Percentiles rank a stretch among this genome's conserved stretches.
Evolutionary conservation across 352 stramenopile genomes (phyloP).

Genomic region (Globisporangium solare): DNA sequence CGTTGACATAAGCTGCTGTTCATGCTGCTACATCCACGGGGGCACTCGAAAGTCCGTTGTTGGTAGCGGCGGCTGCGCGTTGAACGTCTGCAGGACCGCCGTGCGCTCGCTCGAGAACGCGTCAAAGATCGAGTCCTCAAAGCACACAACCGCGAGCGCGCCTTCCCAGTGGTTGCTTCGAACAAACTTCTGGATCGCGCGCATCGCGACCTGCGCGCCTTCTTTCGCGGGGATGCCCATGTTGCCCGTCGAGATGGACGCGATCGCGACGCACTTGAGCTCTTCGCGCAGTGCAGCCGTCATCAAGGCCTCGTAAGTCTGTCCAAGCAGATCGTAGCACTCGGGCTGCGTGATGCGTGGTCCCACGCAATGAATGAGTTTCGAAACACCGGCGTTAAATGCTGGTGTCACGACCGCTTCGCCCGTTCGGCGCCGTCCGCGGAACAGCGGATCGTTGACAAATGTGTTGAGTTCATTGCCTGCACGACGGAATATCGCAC

Average conservation of each 20-base stretch:
- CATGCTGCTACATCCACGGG: neutral
- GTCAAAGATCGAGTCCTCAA: slow-evolving; percentile 32
- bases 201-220: slow-evolving; percentile 18
- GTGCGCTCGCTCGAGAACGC: slow-evolving; percentile 25
- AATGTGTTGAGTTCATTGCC: slow-evolving; percentile 23
- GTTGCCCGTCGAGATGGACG: slow-evolving; percentile 67
- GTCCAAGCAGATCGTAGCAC: slow-evolving; percentile 31
- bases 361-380: slow-evolving; percentile 56
- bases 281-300: slow-evolving; percentile 30
- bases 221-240: slow-evolving; percentile 28
- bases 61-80: slow-evolving; percentile 21
- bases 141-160: slow-evolving; percentile 47
- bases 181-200: slow-evolving; percentile 31
- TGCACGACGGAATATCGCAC: slow-evolving; percentile 40
- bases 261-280: slow-evolving; percentile 43
- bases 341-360: slow-evolving; percentile 28
- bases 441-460: slow-evolving; percentile 32
- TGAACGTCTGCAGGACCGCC: slow-evolving; percentile 28
- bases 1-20: too few species aligned
- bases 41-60: neutral
- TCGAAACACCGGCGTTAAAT: slow-evolving; percentile 37
- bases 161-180: slow-evolving; percentile 39
- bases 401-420: slow-evolving; percentile 40
- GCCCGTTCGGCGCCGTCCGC: slow-evolving; percentile 20
- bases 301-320: slow-evolving; percentile 41